Base-by-base conservation (phyloP, 2,329 filamentous ascomycete species). In the Phoma herbarum region DNA sequence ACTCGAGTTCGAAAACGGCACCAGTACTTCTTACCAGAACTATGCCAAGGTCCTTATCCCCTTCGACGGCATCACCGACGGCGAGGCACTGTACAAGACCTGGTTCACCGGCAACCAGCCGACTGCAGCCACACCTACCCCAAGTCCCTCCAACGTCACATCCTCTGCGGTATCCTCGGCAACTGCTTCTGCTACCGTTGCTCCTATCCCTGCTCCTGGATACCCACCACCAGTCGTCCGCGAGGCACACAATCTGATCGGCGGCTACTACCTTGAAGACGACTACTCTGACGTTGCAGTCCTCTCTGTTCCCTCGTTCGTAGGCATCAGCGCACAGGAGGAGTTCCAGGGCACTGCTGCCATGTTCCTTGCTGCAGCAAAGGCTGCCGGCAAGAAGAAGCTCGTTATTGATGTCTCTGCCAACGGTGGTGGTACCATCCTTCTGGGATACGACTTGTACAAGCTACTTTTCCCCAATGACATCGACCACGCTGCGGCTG, bases 381-480 rank as follows among this genome's bases (percentile, higher is more conserved):
- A 79, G 55, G 77, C 78, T 10, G 80, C 79, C 1, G 83, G 82
- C 56, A 88, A 86, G 75, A 86, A 81, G 44, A 86, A 85, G 71
- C 80, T 89, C 0, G 82, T 89, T 11, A 77, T 89, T 28, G 86
- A 88, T 63, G 74, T 88, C 6, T 81, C 80, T 3, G 80, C 80
- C 45, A 89, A 89, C 63, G 83, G 81, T 2, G 87, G 87, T 41
- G 86, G 87, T 23, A 81, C 80, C 14, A 83, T 88, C 43, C 70
- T 86, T 8, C 80, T 84, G n/a, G 86, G 84, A 16, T 87, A 86
- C 63, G 86, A 88, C 67, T 79, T 89, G 25, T 88, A 88, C 76
- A 84, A 84, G 52, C 74, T 82, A 70, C 77, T 87, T 0, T 84
- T 85, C 76, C 85, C 85, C 0, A 61, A 66, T 5, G 74, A 79